A percentile compares a stretch with the other conserved stretches of the same genome.
phyloP scores from a whole-genome alignment of 2,329 filamentous ascomycete species.

The Fusarium nanum region DNA sequence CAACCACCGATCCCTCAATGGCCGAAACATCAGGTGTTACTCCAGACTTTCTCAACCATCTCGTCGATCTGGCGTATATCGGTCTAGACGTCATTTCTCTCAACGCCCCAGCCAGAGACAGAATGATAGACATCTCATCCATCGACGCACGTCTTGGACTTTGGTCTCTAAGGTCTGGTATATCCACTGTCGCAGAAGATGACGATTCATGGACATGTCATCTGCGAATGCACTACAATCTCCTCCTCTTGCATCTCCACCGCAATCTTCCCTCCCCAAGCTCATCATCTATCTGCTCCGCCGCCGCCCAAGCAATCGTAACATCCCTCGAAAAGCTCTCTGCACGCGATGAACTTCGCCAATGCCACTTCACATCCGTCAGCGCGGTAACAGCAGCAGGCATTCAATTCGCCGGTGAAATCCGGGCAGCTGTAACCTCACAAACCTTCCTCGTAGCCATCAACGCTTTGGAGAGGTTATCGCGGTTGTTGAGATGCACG shows the following conservation, averaged over 20 bases:
- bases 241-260: conserved; percentile 40
- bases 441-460: conserved; percentile 40
- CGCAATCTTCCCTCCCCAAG: conserved; percentile 34
- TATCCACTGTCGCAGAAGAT: conserved; percentile 40
- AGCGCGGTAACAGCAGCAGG: conserved; percentile 42
- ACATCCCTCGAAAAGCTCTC: conserved; percentile 39
- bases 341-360: conserved; percentile 33
- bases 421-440: conserved; percentile 32
- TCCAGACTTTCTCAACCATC: conserved; percentile 40
- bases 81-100: conserved; percentile 40
- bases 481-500: conserved; percentile 28
- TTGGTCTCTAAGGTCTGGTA: conserved; percentile 42
- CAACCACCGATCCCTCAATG: background rate
- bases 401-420: conserved; percentile 42
- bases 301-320: conserved; percentile 43
- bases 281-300: conserved; percentile 42
- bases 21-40: background rate
- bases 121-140: conserved; percentile 31
- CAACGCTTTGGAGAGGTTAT: conserved; percentile 38
- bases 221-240: conserved; percentile 44
- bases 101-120: conserved; percentile 35
- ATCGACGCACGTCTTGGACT: conserved; percentile 42
- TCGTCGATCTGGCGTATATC: conserved; percentile 42
- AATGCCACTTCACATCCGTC: conserved; percentile 45
- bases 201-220: conserved; percentile 40